Evolutionary conservation across 2,329 filamentous ascomycete species (phyloP), one percentile per base, ranked within the genome.

Genomic region (Ilyonectria destructans): DNA sequence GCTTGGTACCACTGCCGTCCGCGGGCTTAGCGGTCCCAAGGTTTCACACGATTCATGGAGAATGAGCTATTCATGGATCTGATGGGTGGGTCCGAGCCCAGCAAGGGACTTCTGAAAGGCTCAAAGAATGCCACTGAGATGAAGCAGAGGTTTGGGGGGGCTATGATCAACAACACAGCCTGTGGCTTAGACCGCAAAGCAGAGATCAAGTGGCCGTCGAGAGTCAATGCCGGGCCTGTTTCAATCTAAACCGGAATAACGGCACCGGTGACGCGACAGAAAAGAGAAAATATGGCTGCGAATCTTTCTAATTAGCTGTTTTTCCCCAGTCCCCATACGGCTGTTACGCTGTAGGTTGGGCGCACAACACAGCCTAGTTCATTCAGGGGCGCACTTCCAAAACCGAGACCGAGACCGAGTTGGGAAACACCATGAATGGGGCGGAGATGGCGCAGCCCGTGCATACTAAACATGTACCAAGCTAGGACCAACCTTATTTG

Each of bases 371-470:
- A 52, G 58, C 58, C 58, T 51, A 60, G 10, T 40, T 40, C 10
- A 17, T 51, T 26, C 23, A 52, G 40, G 31, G 45, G 31, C 29
- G 26, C 54, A 17, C 40, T 56, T 35, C 40, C 51, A 51, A 56
- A 54, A 21, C 13, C 59, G 59, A 62, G 43, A 62, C 51, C 59
- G 59, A 55, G 59, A 62, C 59, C 59, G 59, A 62, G 8, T 15
- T 40, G 4, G 17, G 17, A 40, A 40, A 40, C 10, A 40, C 37
- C 4, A 40, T 40, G 37, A 40, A 40, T 40, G 58, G 46, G 46
- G 21, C 21, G 37, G 37, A 17, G 37, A 40, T 40, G 37, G 13
- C 23, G 15, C 46, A 26, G 46, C 13, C 46, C 46, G 46, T 49
- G 45, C 45, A 48, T 10, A 19, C 33, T 37, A 12, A 37, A 10